A percentile compares a stretch with the other conserved stretches of the same genome.
These are phyloP conservation scores for Fusarium sp. DNA, from an alignment of 2,329 filamentous ascomycete genomes.

Conservation along the genomic window DNA sequence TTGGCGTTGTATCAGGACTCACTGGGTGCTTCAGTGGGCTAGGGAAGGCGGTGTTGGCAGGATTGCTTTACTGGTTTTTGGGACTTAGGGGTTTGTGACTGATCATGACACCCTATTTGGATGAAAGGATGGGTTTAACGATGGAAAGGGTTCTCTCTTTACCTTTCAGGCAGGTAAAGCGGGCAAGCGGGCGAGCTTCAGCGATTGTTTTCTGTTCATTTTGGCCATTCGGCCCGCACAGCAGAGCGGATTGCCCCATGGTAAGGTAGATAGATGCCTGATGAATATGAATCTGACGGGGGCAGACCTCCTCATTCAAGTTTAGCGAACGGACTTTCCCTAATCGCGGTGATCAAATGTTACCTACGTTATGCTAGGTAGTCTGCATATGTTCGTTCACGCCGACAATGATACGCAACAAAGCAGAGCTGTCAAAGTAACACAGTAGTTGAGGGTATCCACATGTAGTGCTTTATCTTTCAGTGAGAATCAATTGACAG, in stretches of 20 bases:
- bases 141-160: slow-evolving; percentile 11
- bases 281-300: slow-evolving; percentile 24
- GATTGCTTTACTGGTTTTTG: slow-evolving; percentile 38
- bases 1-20: slow-evolving; percentile 44
- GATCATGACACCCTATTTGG: slow-evolving; percentile 26
- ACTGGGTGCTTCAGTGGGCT: slow-evolving; percentile 39
- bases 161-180: slow-evolving; percentile 14
- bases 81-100: slow-evolving; percentile 18
- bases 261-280: slow-evolving; percentile 14
- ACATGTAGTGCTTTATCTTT: background rate
- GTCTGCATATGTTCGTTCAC: background rate
- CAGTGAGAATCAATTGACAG: background rate
- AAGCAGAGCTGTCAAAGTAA: background rate
- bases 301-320: background rate
- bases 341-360: background rate
- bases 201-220: slow-evolving; percentile 30
- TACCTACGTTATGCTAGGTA: background rate
- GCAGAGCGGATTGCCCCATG: slow-evolving; percentile 3
- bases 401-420: background rate
- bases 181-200: slow-evolving; percentile 23
- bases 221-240: slow-evolving; percentile 10
- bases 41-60: slow-evolving; percentile 38
- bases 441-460: background rate
- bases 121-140: slow-evolving; percentile 33
- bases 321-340: background rate